Conservation (phyloP, 495 filamentous ascomycete species). For the Schizothecium vesticola region DNA sequence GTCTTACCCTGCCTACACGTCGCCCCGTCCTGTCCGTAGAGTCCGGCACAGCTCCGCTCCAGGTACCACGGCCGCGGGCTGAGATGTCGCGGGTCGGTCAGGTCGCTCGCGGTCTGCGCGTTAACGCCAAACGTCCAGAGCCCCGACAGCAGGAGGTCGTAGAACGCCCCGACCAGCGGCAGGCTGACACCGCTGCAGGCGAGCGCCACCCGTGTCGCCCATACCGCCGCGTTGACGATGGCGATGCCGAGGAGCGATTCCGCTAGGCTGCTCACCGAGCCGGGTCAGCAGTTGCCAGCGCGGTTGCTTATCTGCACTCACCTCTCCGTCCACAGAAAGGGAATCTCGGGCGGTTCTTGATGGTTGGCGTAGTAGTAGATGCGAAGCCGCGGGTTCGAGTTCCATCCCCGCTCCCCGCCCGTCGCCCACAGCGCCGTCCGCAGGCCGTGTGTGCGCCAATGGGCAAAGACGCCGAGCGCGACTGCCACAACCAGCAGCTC, state of each 20-base stretch:
- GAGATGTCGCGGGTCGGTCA: conserved; percentile 16
- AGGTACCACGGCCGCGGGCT: conserved; percentile 21
- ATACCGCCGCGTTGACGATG: conserved; percentile 10
- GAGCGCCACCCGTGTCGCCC: conserved; percentile 6
- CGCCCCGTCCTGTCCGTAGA: background rate
- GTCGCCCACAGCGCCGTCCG: conserved; percentile 20
- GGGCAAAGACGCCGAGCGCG: background rate
- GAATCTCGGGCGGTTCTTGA: conserved; percentile 19
- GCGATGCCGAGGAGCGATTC: conserved; percentile 18
- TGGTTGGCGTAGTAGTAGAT: conserved; percentile 31
- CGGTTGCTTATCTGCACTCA: no score
- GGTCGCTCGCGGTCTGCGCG: conserved; percentile 17
- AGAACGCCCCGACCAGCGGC: conserved; percentile 7
- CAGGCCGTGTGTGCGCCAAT: background rate
- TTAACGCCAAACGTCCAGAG: conserved; percentile 21
- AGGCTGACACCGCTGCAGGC: background rate
- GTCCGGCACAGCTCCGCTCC: conserved; percentile 8
- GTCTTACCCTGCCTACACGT: conserved; percentile 20
- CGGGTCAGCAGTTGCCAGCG: background rate
- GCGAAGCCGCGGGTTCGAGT: conserved; percentile 22
- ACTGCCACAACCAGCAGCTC: background rate
- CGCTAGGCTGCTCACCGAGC: conserved; percentile 9
- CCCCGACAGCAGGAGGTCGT: conserved; percentile 18
- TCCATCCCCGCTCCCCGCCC: conserved; percentile 23
- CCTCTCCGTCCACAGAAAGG: conserved; percentile 23